Base-by-base conservation (phyloP, 2,329 filamentous ascomycete genomes). In the Fusarium lyarnte region DNA sequence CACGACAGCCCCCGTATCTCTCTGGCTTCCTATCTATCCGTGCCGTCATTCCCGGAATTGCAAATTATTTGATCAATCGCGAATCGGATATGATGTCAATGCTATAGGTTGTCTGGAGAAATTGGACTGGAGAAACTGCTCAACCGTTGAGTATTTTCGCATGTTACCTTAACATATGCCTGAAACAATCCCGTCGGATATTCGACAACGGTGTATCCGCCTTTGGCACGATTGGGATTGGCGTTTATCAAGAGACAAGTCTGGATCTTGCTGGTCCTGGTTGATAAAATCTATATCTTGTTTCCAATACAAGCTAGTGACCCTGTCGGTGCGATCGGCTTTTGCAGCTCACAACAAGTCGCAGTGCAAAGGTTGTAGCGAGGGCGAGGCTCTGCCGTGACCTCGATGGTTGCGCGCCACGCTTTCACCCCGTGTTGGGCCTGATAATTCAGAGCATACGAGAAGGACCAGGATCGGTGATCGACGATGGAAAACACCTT, bases 21-120 rank as follows among this genome's bases (percentile, higher is more conserved):
- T 54, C 51, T 73, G 35, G 25, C 55, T 42, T 72, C 61, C 69
- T 73, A 75, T 76, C 66, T 77, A 57, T 74, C 66, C 73, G 76
- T 77, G 76, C 76, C 76, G 76, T 76, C 76, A 69, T 63, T 77
- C 71, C 76, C 76, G 76, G 76, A 60, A 62, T 59, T 63, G 43
- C 60, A 51, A 23, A 36, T 53, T 23, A 39, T 62, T 31, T 47
- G 55, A 58, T 58, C 41, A 66, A 57, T 73, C 53, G 64, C 54
- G 59, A 70, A 67, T 74, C 69, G 51, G 57, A 42, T 54, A 77
- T 77, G 75, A 77, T 77, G 75, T 76, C 75, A 77, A 66, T 69
- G 52, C 49, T 58, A 52, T 25, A 64, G 55, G 33, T 51, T 45
- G 65, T 72, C 62, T 59, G 58, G 55, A 66, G 66, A 67, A 67